These are phyloP conservation scores for Laetiporus sulphureus DNA, from an alignment of 1,284 basidiomycete species.

Conservation along the genomic window DNA sequence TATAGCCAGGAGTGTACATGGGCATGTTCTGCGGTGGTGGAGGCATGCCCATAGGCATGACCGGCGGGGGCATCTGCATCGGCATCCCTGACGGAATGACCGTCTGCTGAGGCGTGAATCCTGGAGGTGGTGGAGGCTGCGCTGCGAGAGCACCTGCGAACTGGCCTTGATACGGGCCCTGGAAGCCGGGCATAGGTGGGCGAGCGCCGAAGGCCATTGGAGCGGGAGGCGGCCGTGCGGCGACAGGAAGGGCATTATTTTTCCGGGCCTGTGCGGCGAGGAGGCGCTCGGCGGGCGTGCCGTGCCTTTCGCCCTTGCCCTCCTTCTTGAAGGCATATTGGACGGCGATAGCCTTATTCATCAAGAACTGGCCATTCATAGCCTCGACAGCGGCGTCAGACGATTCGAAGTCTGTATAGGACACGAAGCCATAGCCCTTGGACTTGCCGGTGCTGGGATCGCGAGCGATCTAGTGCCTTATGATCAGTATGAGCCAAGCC, in stretches of 20 bases:
- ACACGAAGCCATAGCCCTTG: slow-evolving; percentile 96
- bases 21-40: slow-evolving; percentile 22
- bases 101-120: slow-evolving; percentile 65
- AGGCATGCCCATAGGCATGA: slow-evolving; percentile 41
- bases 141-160: slow-evolving; percentile 79
- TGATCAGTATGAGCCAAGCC: not conserved
- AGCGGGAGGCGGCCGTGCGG: slow-evolving; percentile 61
- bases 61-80: slow-evolving; percentile 23
- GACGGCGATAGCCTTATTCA: slow-evolving; percentile 95
- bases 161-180: slow-evolving; percentile 78
- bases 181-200: slow-evolving; percentile 57
- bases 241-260: slow-evolving; percentile 81
- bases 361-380: slow-evolving; percentile 96
- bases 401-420: slow-evolving; percentile 95
- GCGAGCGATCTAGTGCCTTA: slow-evolving; percentile 84
- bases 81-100: slow-evolving; percentile 41
- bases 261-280: slow-evolving; percentile 94
- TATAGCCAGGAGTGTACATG: slow-evolving; percentile 30
- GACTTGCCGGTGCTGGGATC: slow-evolving; percentile 81
- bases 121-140: slow-evolving; percentile 59
- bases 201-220: slow-evolving; percentile 61
- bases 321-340: slow-evolving; percentile 99
- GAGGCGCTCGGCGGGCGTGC: slow-evolving; percentile 90
- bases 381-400: slow-evolving; percentile 95
- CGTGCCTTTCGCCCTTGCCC: slow-evolving; percentile 95